Base-by-base conservation (phyloP, 2,329 filamentous ascomycete species). In the Lomentospora prolificans region DNA sequence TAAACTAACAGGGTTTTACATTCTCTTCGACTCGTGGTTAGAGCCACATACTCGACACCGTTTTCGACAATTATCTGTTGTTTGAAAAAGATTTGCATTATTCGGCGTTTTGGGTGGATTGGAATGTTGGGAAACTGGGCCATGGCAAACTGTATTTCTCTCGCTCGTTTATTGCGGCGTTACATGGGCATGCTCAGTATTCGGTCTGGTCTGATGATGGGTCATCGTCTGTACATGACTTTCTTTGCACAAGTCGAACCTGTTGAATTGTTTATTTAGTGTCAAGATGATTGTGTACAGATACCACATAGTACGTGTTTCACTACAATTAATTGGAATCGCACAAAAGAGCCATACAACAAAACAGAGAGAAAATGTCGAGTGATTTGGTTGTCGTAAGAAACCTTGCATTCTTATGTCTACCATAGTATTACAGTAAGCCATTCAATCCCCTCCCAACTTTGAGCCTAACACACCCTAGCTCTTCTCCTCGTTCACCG, bases 391-490 rank as follows among this genome's bases (percentile, higher is more conserved):
- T 52, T 61, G 65, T 65, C 63, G 65, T 61, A 63, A 60, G 55
- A 62, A 59, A 51, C 61, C 19, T 41, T 41, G 36, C 19, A 41
- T 48, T 22, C 44, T 48, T 10, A 48, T 48, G 44, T 62, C 61
- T 61, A 62, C 61, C 60, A 58, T 60, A 61, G 56, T 63, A 61
- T 55, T 63, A 60, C 58, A 63, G 58, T 60, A 61, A 56, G 53
- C 52, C 30, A 59, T 53, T 55, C 44, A 57, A 50, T 33, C 30
- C 6, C 7, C 30, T 6, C 12, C 30, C 30, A 12, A 7, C 30
- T 25, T 31, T n/a, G n/a, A n/a, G n/a, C n/a, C n/a, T n/a, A n/a
- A n/a, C n/a, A n/a, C n/a, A n/a, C n/a, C 31, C 36, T 17, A 46
- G 31, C 22, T 50, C 22, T 27, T 24, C 6, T 27, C 22, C 4